Percentiles rank a stretch among this genome's conserved stretches.
Conservation (phyloP, 805 yeast genomes). For the Metschnikowia orientalis region DNA sequence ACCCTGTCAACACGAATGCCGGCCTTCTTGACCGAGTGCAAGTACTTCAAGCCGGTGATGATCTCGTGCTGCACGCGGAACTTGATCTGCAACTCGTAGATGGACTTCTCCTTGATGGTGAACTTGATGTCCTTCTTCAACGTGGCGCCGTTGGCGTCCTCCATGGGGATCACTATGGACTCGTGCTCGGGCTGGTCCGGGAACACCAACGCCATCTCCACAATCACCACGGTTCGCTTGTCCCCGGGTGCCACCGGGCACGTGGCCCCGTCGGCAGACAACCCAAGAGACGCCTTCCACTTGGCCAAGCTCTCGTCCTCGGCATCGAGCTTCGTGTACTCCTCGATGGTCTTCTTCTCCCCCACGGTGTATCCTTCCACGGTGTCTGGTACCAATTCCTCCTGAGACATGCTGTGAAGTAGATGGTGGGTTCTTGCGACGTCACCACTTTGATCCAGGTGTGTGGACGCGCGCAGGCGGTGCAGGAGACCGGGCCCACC, state of each 20-base stretch:
- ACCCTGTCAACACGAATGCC: constrained; percentile 83
- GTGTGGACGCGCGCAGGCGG: too few relatives aligned
- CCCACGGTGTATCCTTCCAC: constrained; percentile 62
- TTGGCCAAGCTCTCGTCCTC: constrained; percentile 85
- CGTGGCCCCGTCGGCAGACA: constrained; percentile 49
- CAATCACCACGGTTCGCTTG: constrained; percentile 69
- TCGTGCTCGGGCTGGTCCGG: constrained; percentile 52
- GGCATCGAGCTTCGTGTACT: constrained; percentile 78
- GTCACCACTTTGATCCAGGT: too few relatives aligned
- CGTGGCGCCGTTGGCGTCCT: constrained; percentile 51
- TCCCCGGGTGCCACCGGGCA: constrained; percentile 70
- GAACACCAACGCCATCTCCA: constrained; percentile 67
- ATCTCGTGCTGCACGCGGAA: constrained; percentile 88
- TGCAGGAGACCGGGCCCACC: too few relatives aligned
- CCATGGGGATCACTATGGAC: constrained; percentile 67
- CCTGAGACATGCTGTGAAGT: constrained; percentile 23
- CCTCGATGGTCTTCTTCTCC: constrained; percentile 75
- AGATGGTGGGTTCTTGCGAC: too few relatives aligned
- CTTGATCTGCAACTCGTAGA: constrained; percentile 65
- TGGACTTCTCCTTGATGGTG: constrained; percentile 72
- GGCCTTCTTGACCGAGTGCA: constrained; percentile 79
- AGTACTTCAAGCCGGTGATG: constrained; percentile 83
- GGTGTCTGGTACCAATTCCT: constrained; percentile 57
- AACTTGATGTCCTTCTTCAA: constrained; percentile 63
- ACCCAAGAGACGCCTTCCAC: constrained; percentile 88